phyloP scores from a whole-genome alignment of 2,329 filamentous ascomycete species.

The Periconia sp. region DNA sequence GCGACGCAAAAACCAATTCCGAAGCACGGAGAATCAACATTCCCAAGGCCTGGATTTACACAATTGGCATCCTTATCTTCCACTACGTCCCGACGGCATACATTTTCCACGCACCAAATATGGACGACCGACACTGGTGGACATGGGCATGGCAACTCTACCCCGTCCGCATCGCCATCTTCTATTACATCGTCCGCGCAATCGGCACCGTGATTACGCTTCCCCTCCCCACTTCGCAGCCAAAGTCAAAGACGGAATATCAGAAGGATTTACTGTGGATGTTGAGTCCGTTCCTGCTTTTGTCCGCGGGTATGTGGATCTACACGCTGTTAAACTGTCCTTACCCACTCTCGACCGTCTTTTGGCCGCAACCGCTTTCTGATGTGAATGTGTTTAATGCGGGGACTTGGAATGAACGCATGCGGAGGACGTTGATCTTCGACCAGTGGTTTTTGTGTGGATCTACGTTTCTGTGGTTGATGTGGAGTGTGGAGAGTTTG shows the following conservation, averaged over 20 bases:
- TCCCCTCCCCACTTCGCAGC: not conserved
- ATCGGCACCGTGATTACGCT: not conserved
- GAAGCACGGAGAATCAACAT: constrained; percentile 5
- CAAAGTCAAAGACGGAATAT: constrained; percentile 2
- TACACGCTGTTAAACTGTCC: constrained; percentile 8
- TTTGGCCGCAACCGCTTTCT: constrained; percentile 4
- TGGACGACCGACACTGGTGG: constrained; percentile 14
- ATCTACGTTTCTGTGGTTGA: constrained; percentile 1
- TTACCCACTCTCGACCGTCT: constrained; percentile 10
- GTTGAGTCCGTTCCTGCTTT: constrained; percentile 8
- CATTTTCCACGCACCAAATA: constrained; percentile 8
- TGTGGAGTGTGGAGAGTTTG: constrained; percentile 2
- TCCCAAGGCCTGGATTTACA: constrained; percentile 6
- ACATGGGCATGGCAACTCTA: constrained; percentile 18
- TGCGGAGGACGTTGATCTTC: constrained; percentile 11
- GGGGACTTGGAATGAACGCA: constrained; percentile 8
- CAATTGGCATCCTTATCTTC: constrained; percentile 3
- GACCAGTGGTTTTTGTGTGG: constrained; percentile 9
- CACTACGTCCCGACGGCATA: constrained; percentile 2
- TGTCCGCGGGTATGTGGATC: constrained; percentile 7
- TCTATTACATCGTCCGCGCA: constrained; percentile 5
- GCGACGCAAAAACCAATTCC: not conserved
- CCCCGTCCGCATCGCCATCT: constrained; percentile 8
- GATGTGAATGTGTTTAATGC: not conserved
- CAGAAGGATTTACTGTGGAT: constrained; percentile 2